These are phyloP conservation scores for Russula virescens DNA, from an alignment of 768 basidiomycete genomes.

Conservation along the genomic window DNA sequence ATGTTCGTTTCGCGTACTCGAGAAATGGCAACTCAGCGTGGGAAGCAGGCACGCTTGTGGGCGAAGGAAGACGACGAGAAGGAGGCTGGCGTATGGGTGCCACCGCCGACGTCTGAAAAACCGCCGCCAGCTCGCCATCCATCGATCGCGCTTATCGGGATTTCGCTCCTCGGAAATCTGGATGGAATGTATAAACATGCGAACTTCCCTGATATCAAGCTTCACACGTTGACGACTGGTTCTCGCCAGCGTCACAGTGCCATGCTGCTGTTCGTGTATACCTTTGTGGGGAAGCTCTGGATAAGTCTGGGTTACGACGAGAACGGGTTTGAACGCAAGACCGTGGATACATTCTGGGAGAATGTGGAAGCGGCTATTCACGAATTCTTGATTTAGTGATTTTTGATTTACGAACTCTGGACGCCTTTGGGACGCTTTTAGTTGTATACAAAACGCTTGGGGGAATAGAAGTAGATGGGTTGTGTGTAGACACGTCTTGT, in stretches of 20 bases:
- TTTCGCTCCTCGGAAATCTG: conserved; percentile 81
- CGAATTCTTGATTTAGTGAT: conserved; percentile 44
- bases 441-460: neutral
- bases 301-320: conserved; percentile 74
- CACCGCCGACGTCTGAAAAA: conserved; percentile 24
- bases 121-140: conserved; percentile 32
- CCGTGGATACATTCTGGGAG: conserved; percentile 62
- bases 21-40: conserved; percentile 62
- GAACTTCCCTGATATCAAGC: conserved; percentile 45
- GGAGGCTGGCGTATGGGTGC: conserved; percentile 39
- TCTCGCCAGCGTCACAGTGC: conserved; percentile 74
- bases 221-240: conserved; percentile 76
- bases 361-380: conserved; percentile 50
- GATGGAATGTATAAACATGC: conserved; percentile 76
- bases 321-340: conserved; percentile 61
- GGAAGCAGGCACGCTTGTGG: conserved; percentile 55
- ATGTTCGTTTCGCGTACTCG: conserved; percentile 56
- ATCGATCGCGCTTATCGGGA: conserved; percentile 61
- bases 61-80: conserved; percentile 72
- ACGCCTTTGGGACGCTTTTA: neutral
- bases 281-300: conserved; percentile 70
- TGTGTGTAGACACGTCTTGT: neutral
- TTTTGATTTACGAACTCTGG: neutral
- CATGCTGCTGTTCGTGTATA: conserved; percentile 80
- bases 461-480: too few relatives aligned